These are phyloP conservation scores for Colletotrichum sp. DNA, from an alignment of 2,329 filamentous ascomycete genomes.

Conservation along the genomic window DNA sequence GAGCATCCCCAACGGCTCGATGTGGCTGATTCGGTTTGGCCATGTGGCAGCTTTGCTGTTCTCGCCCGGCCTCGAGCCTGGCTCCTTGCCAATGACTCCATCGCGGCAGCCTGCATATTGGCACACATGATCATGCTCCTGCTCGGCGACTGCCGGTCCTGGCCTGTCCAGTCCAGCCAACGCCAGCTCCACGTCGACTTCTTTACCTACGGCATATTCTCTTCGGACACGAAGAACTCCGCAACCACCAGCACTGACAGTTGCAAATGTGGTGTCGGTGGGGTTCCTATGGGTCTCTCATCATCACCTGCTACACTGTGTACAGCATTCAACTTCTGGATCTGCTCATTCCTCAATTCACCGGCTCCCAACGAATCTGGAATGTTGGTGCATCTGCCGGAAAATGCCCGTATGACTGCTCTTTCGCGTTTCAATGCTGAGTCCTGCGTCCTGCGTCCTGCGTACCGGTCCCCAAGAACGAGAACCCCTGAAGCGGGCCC, in stretches of 20 bases:
- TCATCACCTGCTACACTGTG: not conserved
- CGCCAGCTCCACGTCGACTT: not conserved
- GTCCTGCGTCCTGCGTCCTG: not conserved
- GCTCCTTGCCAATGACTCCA: constrained; percentile 8
- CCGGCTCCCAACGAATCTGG: not conserved
- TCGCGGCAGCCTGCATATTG: not conserved
- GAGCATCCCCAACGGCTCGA: not conserved
- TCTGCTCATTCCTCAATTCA: not conserved
- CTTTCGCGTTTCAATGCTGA: not conserved
- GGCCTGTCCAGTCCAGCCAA: not conserved
- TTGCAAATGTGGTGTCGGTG: not conserved
- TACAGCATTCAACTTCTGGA: not conserved
- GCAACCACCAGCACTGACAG: not conserved
- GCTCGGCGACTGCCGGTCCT: not conserved
- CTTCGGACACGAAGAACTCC: not conserved
- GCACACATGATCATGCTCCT: constrained; percentile 14
- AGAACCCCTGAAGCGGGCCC: not conserved
- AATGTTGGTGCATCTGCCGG: not conserved
- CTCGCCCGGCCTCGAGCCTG: not conserved
- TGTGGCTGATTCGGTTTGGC: not conserved
- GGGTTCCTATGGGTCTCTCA: not conserved
- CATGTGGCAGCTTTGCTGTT: not conserved
- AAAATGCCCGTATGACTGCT: constrained; percentile 3
- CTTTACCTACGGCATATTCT: not conserved
- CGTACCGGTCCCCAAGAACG: not conserved